A percentile compares a stretch with the other conserved stretches of the same genome.
phyloP scores from a whole-genome alignment of 768 basidiomycete species.

The Cyathus striatus region DNA sequence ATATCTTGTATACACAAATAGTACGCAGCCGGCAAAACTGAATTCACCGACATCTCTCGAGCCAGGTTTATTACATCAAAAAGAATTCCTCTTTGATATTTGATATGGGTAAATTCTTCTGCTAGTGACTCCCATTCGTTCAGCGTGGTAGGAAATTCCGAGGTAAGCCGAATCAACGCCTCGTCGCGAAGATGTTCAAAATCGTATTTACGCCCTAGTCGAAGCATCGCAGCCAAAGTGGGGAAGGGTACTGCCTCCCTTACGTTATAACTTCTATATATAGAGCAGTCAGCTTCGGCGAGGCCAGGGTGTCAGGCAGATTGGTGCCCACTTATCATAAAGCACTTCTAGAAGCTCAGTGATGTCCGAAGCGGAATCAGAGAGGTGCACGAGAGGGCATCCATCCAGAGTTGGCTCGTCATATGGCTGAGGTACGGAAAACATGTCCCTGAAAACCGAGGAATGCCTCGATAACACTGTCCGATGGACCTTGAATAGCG shows the following conservation, averaged over 20 bases:
- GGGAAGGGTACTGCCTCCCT: constrained; percentile 1
- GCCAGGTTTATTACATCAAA: constrained; percentile 9
- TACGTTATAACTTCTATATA: constrained; percentile 2
- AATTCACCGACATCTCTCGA: constrained; percentile 1
- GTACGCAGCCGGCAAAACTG: constrained; percentile 6
- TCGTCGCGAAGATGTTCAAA: constrained; percentile 7
- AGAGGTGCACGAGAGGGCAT: constrained; percentile 8
- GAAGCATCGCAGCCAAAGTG: constrained; percentile 8
- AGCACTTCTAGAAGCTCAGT: constrained; percentile 4
- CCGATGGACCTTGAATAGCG: constrained; percentile 7
- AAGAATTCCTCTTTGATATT: constrained; percentile 2
- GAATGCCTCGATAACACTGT: constrained; percentile 5
- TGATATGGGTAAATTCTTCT: constrained; percentile 2
- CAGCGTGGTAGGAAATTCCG: constrained; percentile 7
- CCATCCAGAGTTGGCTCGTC: constrained; percentile 1
- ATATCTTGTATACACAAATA: constrained; percentile 4
- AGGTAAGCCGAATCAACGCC: constrained; percentile 4
- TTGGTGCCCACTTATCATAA: constrained; percentile 3
- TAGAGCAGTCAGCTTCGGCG: too few relatives aligned
- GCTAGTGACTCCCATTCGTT: constrained; percentile 4
- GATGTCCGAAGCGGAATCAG: constrained; percentile 7
- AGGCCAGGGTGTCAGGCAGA: too few relatives aligned
- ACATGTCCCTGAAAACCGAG: constrained; percentile 9
- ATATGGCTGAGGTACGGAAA: constrained; percentile 5
- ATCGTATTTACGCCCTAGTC: constrained; percentile 13